Evolutionary conservation across 495 filamentous ascomycete genomes (phyloP), one percentile per base, ranked within the genome.

Genomic region (Podospora fimiseda): DNA sequence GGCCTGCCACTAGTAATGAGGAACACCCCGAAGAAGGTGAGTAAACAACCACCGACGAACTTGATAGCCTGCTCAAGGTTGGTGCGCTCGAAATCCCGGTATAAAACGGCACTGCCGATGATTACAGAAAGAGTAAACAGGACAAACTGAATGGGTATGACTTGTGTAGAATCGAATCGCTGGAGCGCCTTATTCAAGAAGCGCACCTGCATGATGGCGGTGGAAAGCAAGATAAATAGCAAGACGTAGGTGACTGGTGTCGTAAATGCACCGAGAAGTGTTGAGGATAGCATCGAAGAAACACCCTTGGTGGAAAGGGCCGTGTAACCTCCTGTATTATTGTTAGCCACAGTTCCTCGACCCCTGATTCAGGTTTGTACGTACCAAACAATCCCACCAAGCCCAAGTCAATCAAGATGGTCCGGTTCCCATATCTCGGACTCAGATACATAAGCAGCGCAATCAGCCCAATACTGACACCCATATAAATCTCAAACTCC

Each of bases 71-170:
- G 83, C 23, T 80, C 74, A 21, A 73, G 63, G 0, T 81, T 81
- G 7, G 88, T 86, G 3, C 84, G 85, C 63, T 96, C 84, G 61
- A 98, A 98, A 67, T 98, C 93, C 5, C 90, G 82, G 63, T 96
- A 98, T 9, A 98, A 70, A 21, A 98, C 75, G 1, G 93, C 90
- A 65, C 88, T 94, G 42, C 93, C 93, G 47, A 95, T 79, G 60
- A 98, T 97, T 48, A 98, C 93, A 2, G 85, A 95, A 5, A 98
- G 74, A 0, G 93, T 98, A 66, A 98, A 98, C 37, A 95, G 77
- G 21, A 98, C 93, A 59, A 98, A 98, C 62, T 98, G 93, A 11
- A 89, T 89, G 2, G 93, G 93, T 48, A 98, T 96, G 55, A 98
- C 93, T 60, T 95, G 89, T 0, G 93, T 98, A 0, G 91, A 92